Percentiles rank a stretch among this genome's conserved stretches.
These are phyloP conservation scores for Ceriops decandra DNA, from an alignment of 345 rosid genomes.

Conservation along the genomic window DNA sequence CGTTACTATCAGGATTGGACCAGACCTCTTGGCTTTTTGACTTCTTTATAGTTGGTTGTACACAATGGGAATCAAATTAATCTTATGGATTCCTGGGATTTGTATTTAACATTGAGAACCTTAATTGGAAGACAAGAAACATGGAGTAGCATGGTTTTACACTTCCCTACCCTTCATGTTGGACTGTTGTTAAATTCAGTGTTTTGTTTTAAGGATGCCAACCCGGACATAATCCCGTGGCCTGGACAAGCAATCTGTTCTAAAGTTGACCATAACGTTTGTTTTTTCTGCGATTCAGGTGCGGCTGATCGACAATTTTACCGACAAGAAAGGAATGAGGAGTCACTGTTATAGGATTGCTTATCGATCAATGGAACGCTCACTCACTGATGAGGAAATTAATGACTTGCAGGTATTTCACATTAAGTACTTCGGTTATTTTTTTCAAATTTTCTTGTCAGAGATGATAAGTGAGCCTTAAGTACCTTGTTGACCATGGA, in stretches of 20 bases:
- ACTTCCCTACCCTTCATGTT: too few species aligned
- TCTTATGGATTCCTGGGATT: too few species aligned
- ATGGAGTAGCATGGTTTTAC: too few species aligned
- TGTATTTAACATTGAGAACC: too few species aligned
- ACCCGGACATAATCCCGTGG: neutral
- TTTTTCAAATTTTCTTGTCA: neutral
- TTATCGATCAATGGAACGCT: slow-evolving; percentile 90
- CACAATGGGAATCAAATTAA: too few species aligned
- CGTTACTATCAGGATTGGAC: too few species aligned
- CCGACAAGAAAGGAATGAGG: slow-evolving; percentile 86
- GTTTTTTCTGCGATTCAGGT: slow-evolving; percentile 41
- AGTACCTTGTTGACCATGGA: neutral
- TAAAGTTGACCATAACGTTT: neutral
- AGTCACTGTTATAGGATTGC: slow-evolving; percentile 90
- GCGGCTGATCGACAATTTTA: slow-evolving; percentile 70
- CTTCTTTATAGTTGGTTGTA: too few species aligned
- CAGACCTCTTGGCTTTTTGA: too few species aligned
- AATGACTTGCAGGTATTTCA: slow-evolving; percentile 71
- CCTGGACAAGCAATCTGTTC: neutral
- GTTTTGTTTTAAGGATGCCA: neutral
- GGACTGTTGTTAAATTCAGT: too few species aligned
- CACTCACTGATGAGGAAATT: slow-evolving; percentile 86
- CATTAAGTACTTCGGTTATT: neutral
- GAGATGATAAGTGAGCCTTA: neutral
- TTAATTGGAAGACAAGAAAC: too few species aligned